Evolutionary conservation across 495 filamentous ascomycete genomes (phyloP).

Genomic region (Xylaria venustula): DNA sequence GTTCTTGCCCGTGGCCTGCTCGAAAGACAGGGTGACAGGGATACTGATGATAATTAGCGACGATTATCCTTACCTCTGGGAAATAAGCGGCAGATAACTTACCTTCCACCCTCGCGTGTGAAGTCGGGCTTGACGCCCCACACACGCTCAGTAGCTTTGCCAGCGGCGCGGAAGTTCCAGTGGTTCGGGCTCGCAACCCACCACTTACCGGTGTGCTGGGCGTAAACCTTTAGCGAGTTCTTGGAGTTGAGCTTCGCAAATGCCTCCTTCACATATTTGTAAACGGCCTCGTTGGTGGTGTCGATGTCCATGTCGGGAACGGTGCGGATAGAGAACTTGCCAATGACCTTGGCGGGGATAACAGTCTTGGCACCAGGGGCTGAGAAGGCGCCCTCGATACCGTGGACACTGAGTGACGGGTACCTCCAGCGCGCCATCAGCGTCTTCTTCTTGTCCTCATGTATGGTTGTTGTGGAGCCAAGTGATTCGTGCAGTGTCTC

Average conservation of each 20-base stretch:
- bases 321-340: conserved; percentile 97
- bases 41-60: conserved; percentile 57
- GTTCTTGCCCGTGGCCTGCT: conserved; percentile 98
- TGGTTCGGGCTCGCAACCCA: conserved; percentile 96
- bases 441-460: conserved; percentile 78
- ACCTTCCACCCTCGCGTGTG: conserved; percentile 92
- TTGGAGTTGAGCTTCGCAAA: conserved; percentile 86
- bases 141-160: conserved; percentile 88
- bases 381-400: conserved; percentile 93
- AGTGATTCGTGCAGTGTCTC: conserved; percentile 88
- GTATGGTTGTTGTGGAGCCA: conserved; percentile 81
- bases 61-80: background rate
- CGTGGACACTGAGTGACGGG: conserved; percentile 93
- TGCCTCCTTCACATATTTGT: conserved; percentile 70
- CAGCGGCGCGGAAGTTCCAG: conserved; percentile 94
- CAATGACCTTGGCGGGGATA: conserved; percentile 94
- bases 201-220: conserved; percentile 93
- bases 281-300: conserved; percentile 79
- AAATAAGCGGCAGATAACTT: conserved; percentile 28
- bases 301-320: conserved; percentile 96
- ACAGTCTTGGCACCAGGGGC: conserved; percentile 95
- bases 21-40: conserved; percentile 93
- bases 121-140: conserved; percentile 92
- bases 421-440: conserved; percentile 95
- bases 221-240: conserved; percentile 77